These are phyloP conservation scores for Letharia lupina DNA, from an alignment of 495 filamentous ascomycete genomes.

Conservation along the genomic window DNA sequence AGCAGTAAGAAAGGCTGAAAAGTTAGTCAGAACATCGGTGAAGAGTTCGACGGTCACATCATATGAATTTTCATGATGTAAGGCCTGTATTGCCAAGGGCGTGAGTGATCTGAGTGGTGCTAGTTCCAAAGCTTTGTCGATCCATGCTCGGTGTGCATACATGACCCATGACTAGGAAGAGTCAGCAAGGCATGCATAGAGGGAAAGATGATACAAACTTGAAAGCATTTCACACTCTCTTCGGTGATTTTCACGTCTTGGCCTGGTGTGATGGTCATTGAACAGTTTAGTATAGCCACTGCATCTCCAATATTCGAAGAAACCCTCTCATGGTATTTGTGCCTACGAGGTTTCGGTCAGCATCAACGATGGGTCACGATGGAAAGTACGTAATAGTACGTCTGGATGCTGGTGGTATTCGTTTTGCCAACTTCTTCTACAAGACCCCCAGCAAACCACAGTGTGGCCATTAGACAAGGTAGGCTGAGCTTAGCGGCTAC, in stretches of 20 bases:
- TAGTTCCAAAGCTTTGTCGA: conserved; percentile 45
- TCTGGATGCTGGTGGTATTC: conserved; percentile 47
- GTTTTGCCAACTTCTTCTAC: conserved; percentile 69
- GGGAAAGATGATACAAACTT: conserved; percentile 35
- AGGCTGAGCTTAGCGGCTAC: conserved; percentile 48
- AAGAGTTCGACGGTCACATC: conserved; percentile 54
- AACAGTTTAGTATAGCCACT: conserved; percentile 38
- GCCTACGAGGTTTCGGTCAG: conserved; percentile 24
- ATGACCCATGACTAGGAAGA: conserved; percentile 52
- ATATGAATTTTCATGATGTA: conserved; percentile 46
- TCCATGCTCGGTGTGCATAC: conserved; percentile 53
- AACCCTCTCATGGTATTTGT: conserved; percentile 45
- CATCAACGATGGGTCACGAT: conserved; percentile 3
- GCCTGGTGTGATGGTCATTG: conserved; percentile 32
- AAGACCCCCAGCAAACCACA: conserved; percentile 66
- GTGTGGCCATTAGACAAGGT: conserved; percentile 46
- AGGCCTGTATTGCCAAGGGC: conserved; percentile 46
- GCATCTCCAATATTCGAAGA: conserved; percentile 44
- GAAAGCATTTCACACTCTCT: conserved; percentile 53
- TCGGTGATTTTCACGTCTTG: conserved; percentile 25
- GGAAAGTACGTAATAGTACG: conserved; percentile 35
- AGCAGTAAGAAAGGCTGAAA: conserved; percentile 50
- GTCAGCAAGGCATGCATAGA: neutral
- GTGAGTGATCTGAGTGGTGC: conserved; percentile 49
- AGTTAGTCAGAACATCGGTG: conserved; percentile 56